Evolutionary conservation across 352 stramenopile genomes (phyloP), one percentile per base, ranked within the genome.

Genomic region (Chrysophaeum taylorii): DNA sequence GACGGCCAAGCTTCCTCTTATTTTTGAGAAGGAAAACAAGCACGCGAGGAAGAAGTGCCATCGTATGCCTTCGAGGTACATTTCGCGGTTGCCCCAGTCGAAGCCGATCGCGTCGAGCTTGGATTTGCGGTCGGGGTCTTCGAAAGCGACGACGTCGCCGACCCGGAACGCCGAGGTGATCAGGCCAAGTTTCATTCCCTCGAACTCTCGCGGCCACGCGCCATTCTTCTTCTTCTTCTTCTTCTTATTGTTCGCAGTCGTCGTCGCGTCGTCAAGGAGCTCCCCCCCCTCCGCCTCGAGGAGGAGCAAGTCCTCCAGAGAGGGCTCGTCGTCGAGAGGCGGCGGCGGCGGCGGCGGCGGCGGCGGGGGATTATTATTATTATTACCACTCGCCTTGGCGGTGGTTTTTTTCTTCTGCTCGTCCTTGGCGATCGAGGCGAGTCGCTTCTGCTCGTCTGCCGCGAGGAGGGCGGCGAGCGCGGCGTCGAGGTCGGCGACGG

Each of bases 141-240:
- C 81, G 48, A 84, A 85, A 29, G 87, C 82, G 73, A 85, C 81
- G 25, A 89, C 77, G 75, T 81, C 82, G 60, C 83, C 83, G 45
- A 86, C 81, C 52, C 74, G 76, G n/a, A 89, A 85, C 2, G 82
- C 75, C 66, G 57, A 54, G 7, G 84, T 75, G 72, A 85, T 85
- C 42, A 78, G 75, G 57, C 82, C 82, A 23, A 89, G 71, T 48
- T 71, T 72, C 81, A 87, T 84, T 27, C 82, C 83, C 41, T 70
- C 77, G 31, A 87, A 73, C 61, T 87, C 75, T 50, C 85, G 78
- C 27, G 81, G 81, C 81, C 82, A 89, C 57, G 48, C 41, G 23
- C 31, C 50, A 9, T 61, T 42, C 1, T 61, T 25, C n/a, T 70
- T 42, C 35, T 66, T 42, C 9, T 39, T 42, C 41, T 52, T 42